Percentiles rank a stretch among this genome's conserved stretches.
Evolutionary conservation across 441 rosid species (phyloP).

Genomic region (Gossypium gossypioides): DNA sequence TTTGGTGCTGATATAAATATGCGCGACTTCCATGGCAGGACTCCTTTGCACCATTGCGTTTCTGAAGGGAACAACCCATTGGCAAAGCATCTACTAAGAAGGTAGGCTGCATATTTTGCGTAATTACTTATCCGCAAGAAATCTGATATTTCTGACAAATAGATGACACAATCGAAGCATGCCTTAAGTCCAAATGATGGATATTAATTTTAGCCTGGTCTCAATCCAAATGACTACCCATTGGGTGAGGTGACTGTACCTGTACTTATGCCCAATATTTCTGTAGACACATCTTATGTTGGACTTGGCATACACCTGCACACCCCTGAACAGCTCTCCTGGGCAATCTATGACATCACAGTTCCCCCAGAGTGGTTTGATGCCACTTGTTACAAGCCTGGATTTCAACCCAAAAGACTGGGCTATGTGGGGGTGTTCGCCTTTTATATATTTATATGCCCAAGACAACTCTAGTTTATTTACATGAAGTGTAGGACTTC

Average conservation of each 20-base stretch:
- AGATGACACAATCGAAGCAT: background rate
- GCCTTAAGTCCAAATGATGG: background rate
- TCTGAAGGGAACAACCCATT: conserved; percentile 45
- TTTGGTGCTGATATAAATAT: conserved; percentile 64
- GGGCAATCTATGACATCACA: background rate
- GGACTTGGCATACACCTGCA: background rate
- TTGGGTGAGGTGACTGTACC: background rate
- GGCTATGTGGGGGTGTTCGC: background rate
- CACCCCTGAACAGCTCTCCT: background rate
- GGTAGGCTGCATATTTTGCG: conserved; percentile 28
- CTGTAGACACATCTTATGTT: background rate
- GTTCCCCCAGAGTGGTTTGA: background rate
- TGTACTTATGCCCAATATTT: background rate
- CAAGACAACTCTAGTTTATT: background rate
- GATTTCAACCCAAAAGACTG: background rate
- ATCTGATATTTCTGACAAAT: background rate
- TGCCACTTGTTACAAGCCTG: background rate
- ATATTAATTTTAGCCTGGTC: background rate
- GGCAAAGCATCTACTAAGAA: conserved; percentile 72
- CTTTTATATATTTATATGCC: background rate
- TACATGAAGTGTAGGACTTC: background rate
- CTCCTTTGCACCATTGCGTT: conserved; percentile 81
- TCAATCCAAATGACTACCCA: background rate
- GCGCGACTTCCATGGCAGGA: conserved; percentile 67
- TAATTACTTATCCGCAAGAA: background rate